Evolutionary conservation across 2,329 filamentous ascomycete species (phyloP).

Genomic region (Exophiala spinifera): DNA sequence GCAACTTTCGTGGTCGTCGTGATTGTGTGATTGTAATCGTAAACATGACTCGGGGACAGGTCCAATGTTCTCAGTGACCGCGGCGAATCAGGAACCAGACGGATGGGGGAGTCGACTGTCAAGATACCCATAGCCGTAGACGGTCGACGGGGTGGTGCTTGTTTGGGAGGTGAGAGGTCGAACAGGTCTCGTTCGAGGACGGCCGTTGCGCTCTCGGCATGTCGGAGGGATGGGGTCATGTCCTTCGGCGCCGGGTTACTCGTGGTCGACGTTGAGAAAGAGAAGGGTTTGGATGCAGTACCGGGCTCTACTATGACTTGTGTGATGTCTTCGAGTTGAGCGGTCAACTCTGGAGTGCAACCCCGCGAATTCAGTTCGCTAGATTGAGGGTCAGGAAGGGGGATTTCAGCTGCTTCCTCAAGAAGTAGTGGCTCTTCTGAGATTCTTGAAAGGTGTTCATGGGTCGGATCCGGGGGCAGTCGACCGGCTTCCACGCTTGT

Average conservation of each 20-base stretch:
- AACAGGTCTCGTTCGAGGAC: slow-evolving; percentile 25
- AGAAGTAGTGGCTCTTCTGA: slow-evolving; percentile 13
- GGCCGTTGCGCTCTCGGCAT: slow-evolving; percentile 13
- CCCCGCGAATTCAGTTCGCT: slow-evolving; percentile 19
- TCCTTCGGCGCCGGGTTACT: slow-evolving; percentile 9
- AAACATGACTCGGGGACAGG: background rate
- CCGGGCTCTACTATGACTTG: slow-evolving; percentile 28
- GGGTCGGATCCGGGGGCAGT: slow-evolving; percentile 16
- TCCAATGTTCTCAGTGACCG: slow-evolving; percentile 11
- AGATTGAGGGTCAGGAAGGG: slow-evolving; percentile 23
- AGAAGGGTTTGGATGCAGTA: slow-evolving; percentile 20
- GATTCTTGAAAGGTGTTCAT: background rate
- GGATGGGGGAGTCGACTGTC: slow-evolving; percentile 24
- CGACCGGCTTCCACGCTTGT: background rate
- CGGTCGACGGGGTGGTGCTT: slow-evolving; percentile 23
- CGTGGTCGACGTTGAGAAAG: slow-evolving; percentile 27
- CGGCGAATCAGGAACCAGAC: slow-evolving; percentile 27
- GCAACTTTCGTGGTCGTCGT: slow-evolving; percentile 23
- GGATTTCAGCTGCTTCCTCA: slow-evolving; percentile 23
- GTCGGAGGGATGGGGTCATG: slow-evolving; percentile 8
- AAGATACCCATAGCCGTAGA: slow-evolving; percentile 29
- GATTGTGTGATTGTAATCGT: slow-evolving; percentile 6
- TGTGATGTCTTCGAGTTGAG: slow-evolving; percentile 29
- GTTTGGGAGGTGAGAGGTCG: slow-evolving; percentile 27
- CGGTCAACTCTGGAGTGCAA: slow-evolving; percentile 23